Conservation (phyloP, 2,329 filamentous ascomycete genomes). For the Botrytis cinerea region DNA sequence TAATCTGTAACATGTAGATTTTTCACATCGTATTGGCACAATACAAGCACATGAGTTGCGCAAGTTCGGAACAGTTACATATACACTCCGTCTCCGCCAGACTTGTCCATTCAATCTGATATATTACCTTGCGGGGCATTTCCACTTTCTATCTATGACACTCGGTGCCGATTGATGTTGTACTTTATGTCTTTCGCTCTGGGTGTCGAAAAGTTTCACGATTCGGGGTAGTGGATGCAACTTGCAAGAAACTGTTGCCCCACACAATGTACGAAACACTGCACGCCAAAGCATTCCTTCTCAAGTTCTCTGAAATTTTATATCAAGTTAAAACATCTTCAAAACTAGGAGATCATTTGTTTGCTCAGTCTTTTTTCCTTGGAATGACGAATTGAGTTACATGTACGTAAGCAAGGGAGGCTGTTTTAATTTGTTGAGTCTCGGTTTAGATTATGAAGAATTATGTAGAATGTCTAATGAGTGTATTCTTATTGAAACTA, state of each 20-base stretch:
- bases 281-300: not conserved
- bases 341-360: not conserved
- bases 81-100: not conserved
- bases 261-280: not conserved
- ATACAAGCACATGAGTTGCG: not conserved
- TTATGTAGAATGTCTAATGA: not conserved
- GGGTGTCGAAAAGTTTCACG: constrained; percentile 1
- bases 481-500: not conserved
- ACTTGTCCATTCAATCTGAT: not conserved
- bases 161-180: not conserved
- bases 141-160: not conserved
- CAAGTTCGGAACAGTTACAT: not conserved
- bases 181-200: not conserved
- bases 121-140: not conserved
- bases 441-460: not conserved
- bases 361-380: not conserved
- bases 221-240: not conserved
- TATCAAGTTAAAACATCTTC: not conserved
- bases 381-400: not conserved
- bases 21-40: not conserved
- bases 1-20: not conserved
- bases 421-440: not conserved
- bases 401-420: not conserved
- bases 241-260: not conserved
- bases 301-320: not conserved